phyloP scores from a whole-genome alignment of 331 rosid genomes.

The Telfairia occidentalis region DNA sequence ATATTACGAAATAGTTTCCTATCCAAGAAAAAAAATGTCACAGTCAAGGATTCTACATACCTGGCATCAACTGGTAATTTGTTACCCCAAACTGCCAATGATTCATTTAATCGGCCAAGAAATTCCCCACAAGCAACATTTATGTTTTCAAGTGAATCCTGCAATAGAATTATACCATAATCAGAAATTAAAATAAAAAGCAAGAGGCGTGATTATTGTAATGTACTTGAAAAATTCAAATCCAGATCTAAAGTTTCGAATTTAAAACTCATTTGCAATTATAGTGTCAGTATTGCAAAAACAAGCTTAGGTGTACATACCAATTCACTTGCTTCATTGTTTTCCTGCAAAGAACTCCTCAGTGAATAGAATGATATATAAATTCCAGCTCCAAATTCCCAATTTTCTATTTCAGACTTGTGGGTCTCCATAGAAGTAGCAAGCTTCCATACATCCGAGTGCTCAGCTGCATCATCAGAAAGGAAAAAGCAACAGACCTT shows the following conservation, averaged over 20 bases:
- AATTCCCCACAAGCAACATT: conserved; percentile 52
- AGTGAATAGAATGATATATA: conserved; percentile 69
- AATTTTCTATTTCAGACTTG: conserved; percentile 92
- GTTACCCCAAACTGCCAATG: conserved; percentile 74
- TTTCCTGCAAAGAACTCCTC: conserved; percentile 66
- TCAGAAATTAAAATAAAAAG: neutral
- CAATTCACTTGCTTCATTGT: conserved; percentile 40
- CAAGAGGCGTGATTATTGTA: neutral
- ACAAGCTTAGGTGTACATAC: conserved; percentile 26
- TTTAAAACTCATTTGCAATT: neutral
- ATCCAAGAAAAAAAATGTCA: too few relatives aligned
- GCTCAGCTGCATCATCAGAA: conserved; percentile 44
- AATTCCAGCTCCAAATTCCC: conserved; percentile 95
- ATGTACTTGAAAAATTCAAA: neutral
- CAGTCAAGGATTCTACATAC: conserved; percentile 27
- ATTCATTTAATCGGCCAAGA: conserved; percentile 56
- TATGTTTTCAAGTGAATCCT: conserved; percentile 78
- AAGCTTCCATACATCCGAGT: conserved; percentile 70
- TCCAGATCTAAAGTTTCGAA: neutral
- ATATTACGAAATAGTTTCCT: too few relatives aligned
- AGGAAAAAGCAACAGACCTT: conserved; percentile 9
- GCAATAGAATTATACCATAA: conserved; percentile 10
- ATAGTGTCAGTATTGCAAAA: neutral
- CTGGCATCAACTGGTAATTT: conserved; percentile 71
- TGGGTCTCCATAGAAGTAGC: conserved; percentile 77